Conservation (phyloP, 768 basidiomycete species). For the Amanita fuliginea region DNA sequence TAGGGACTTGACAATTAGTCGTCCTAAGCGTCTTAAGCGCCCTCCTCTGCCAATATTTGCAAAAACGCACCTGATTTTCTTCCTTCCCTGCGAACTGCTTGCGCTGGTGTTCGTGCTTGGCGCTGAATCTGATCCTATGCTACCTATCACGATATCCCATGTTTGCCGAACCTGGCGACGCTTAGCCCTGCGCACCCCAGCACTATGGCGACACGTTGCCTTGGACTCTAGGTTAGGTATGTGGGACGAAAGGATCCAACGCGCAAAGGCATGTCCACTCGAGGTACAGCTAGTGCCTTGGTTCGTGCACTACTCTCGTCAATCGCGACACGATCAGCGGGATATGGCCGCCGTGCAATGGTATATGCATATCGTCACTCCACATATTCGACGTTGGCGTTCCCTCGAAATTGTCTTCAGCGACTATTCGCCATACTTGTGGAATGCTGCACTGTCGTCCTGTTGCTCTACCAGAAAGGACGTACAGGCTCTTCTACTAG, state of each 20-base stretch:
- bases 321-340: conserved; percentile 20
- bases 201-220: conserved; percentile 53
- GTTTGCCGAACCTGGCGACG: conserved; percentile 58
- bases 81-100: conserved; percentile 54
- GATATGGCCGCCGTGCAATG: conserved; percentile 41
- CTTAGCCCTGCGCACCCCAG: conserved; percentile 46
- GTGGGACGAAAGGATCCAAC: conserved; percentile 53
- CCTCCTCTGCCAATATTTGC: conserved; percentile 13
- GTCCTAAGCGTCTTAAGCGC: conserved; percentile 25
- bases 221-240: conserved; percentile 38
- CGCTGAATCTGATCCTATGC: conserved; percentile 40
- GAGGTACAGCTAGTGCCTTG: conserved; percentile 42
- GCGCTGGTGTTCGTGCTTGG: conserved; percentile 54
- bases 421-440: conserved; percentile 51
- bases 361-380: conserved; percentile 47
- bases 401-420: conserved; percentile 49
- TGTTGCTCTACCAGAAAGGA: conserved; percentile 28
- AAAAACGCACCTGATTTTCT: conserved; percentile 37
- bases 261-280: conserved; percentile 49
- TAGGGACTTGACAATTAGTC: conserved; percentile 17
- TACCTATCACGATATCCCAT: conserved; percentile 56
- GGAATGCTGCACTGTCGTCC: conserved; percentile 52
- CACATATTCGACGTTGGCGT: conserved; percentile 45
- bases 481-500: conserved; percentile 31
- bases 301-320: conserved; percentile 15